Conservation (phyloP, 2,329 filamentous ascomycete species). For the Hypomyces rosellus region DNA sequence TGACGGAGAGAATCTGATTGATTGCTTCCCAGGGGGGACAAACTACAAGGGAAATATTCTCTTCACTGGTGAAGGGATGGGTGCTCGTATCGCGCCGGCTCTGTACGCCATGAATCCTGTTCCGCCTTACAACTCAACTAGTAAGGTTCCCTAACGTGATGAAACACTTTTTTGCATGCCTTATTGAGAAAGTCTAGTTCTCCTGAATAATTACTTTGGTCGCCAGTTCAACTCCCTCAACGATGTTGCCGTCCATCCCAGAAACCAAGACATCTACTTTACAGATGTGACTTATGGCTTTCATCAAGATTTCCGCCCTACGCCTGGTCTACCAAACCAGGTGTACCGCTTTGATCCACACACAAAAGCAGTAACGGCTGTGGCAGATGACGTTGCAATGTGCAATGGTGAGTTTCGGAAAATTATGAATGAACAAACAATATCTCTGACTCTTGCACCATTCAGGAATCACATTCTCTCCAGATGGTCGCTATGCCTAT, state of each 20-base stretch:
- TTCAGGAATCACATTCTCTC: conserved; percentile 41
- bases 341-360: conserved; percentile 50
- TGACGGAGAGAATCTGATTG: not conserved
- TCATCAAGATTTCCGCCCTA: conserved; percentile 50
- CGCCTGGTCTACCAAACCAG: conserved; percentile 48
- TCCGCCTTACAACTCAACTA: conserved; percentile 6
- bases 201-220: conserved; percentile 36
- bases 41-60: conserved; percentile 45
- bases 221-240: conserved; percentile 44
- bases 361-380: conserved; percentile 46
- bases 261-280: conserved; percentile 56
- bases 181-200: not conserved
- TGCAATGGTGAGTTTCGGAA: conserved; percentile 8
- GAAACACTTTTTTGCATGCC: not conserved
- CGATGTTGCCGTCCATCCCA: conserved; percentile 45
- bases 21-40: conserved; percentile 34
- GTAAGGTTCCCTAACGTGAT: not conserved
- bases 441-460: too few relatives aligned
- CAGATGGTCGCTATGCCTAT: conserved; percentile 38
- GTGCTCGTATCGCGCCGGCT: conserved; percentile 24
- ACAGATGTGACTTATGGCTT: conserved; percentile 56
- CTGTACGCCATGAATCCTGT: conserved; percentile 22
- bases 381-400: conserved; percentile 48
- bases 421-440: conserved; percentile 18
- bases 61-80: conserved; percentile 45